phyloP scores from a whole-genome alignment of 106 monocot species.

The Platanthera guangdongensis region DNA sequence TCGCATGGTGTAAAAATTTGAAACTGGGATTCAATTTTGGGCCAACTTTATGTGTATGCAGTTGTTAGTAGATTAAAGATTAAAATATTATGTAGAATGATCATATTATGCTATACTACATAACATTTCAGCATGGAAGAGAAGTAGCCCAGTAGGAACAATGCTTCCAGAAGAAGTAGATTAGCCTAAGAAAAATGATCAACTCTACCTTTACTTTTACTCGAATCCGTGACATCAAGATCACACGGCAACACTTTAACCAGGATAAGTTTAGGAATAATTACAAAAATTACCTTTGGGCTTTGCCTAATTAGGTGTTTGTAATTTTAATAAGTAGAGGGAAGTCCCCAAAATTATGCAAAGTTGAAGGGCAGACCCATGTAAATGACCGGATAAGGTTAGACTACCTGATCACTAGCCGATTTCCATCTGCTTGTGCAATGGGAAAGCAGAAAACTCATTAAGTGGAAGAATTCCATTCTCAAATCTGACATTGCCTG shows the following conservation, averaged over 20 bases:
- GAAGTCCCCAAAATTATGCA: no score
- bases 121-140: conserved; percentile 52
- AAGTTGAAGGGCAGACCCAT: no score
- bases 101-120: not conserved
- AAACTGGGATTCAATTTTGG: not conserved
- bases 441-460: conserved; percentile 94
- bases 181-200: conserved; percentile 42
- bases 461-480: conserved; percentile 96
- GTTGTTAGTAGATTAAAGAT: not conserved
- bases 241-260: no score
- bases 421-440: conserved; percentile 86
- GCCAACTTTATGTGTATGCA: not conserved
- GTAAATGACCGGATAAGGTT: no score
- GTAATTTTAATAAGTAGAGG: no score
- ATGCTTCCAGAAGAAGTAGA: conserved; percentile 74
- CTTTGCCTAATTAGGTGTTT: no score
- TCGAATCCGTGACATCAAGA: no score
- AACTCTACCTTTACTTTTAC: not conserved
- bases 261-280: no score
- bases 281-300: no score
- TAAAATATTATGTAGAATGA: not conserved
- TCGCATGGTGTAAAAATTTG: no score
- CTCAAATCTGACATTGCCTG: conserved; percentile 87
- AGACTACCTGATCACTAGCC: conserved; percentile 74
- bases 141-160: conserved; percentile 81